Percentiles rank a stretch among this genome's conserved stretches.
Conservation (phyloP, 805 yeast species). For the Candida coquimbonensis region DNA sequence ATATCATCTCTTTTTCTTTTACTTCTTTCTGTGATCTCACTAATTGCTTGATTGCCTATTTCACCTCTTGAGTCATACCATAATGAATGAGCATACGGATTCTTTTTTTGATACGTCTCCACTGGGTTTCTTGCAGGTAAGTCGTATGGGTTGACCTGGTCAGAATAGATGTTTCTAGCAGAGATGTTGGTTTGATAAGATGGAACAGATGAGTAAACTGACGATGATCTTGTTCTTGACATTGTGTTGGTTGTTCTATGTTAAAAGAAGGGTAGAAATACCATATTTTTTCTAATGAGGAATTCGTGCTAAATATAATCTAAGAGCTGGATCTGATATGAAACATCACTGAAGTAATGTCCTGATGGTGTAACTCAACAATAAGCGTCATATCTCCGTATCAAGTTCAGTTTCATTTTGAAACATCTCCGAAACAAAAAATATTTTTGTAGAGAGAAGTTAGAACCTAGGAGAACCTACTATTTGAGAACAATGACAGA, state of each 20-base stretch:
- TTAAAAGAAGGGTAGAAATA: too few species aligned
- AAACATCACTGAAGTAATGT: too few species aligned
- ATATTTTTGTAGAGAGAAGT: too few species aligned
- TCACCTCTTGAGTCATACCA: conserved; percentile 34
- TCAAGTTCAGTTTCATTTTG: neutral
- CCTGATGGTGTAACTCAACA: neutral
- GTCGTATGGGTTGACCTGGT: neutral
- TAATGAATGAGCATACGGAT: conserved; percentile 37
- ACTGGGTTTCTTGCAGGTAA: conserved; percentile 18
- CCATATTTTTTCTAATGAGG: too few species aligned
- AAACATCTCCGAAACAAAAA: neutral
- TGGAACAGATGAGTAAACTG: conserved; percentile 1
- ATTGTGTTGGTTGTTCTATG: too few species aligned
- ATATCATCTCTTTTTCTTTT: conserved; percentile 8
- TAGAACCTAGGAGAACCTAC: too few species aligned
- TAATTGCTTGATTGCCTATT: conserved; percentile 28
- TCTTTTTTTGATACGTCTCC: conserved; percentile 11
- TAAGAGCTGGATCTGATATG: too few species aligned
- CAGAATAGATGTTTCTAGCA: too few species aligned
- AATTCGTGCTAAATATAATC: neutral
- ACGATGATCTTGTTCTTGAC: conserved; percentile 1
- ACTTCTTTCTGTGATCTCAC: conserved; percentile 20
- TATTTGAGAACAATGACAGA: too few species aligned
- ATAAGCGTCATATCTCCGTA: neutral
- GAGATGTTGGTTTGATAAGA: neutral